These are phyloP conservation scores for Lachnum nothofagi DNA, from an alignment of 2,329 filamentous ascomycete species.

Conservation along the genomic window DNA sequence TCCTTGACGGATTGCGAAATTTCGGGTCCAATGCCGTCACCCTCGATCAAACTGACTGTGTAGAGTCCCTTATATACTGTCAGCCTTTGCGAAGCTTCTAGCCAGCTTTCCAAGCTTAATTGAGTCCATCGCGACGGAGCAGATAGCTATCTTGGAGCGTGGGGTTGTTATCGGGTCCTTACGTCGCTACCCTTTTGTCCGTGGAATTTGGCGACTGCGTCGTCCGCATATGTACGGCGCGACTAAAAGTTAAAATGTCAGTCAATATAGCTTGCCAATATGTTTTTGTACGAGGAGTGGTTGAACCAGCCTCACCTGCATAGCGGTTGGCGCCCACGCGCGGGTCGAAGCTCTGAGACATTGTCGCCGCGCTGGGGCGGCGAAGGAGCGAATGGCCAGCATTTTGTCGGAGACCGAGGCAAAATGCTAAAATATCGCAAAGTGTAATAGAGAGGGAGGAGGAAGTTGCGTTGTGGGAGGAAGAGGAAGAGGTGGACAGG, in stretches of 20 bases:
- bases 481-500: slow-evolving; percentile 9
- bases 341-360: slow-evolving; percentile 66
- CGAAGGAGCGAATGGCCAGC: slow-evolving; percentile 76
- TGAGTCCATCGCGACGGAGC: slow-evolving; percentile 17
- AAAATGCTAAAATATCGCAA: slow-evolving; percentile 9
- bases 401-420: slow-evolving; percentile 50
- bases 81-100: slow-evolving; percentile 14
- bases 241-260: slow-evolving; percentile 18
- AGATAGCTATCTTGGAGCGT: slow-evolving; percentile 13
- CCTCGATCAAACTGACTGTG: slow-evolving; percentile 95
- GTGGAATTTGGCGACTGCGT: slow-evolving; percentile 86
- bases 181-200: slow-evolving; percentile 85
- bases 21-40: slow-evolving; percentile 97
- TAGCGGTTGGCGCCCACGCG: slow-evolving; percentile 43
- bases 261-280: slow-evolving; percentile 5
- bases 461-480: slow-evolving; percentile 11
- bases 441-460: slow-evolving; percentile 12
- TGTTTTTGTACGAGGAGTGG: slow-evolving; percentile 3
- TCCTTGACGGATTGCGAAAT: slow-evolving; percentile 98
- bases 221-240: slow-evolving; percentile 59
- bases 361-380: slow-evolving; percentile 70
- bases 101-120: slow-evolving; percentile 17
- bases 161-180: slow-evolving; percentile 43
- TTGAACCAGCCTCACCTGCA: slow-evolving; percentile 50
- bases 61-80: slow-evolving; percentile 69